A percentile compares a stretch with the other conserved stretches of the same genome.
Conservation (phyloP, 2,329 filamentous ascomycete genomes). For the Penicillium aurantiogriseum region DNA sequence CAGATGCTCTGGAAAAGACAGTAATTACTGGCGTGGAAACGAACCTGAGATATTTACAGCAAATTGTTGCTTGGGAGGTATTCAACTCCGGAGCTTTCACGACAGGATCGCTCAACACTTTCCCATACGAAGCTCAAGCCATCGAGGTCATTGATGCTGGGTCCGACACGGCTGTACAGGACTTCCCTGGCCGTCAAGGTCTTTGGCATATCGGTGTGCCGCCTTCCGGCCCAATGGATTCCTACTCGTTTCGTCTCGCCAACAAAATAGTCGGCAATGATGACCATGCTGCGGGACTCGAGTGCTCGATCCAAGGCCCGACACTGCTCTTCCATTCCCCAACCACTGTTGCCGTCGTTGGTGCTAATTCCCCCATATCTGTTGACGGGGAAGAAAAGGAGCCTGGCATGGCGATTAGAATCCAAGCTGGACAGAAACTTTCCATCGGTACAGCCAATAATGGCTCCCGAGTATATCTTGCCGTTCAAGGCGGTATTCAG, state of each 20-base stretch:
- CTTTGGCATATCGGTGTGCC: neutral
- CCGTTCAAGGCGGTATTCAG: neutral
- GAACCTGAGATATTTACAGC: too few species aligned
- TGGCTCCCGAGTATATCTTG: neutral
- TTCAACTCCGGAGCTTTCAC: too few species aligned
- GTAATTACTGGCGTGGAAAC: too few species aligned
- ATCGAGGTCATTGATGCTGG: too few species aligned
- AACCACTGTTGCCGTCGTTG: neutral
- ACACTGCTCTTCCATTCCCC: neutral
- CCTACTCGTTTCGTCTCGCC: neutral
- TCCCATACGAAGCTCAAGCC: too few species aligned
- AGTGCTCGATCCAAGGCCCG: neutral
- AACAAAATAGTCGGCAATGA: neutral
- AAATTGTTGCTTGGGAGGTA: too few species aligned
- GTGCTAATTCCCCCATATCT: neutral
- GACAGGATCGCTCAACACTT: too few species aligned
- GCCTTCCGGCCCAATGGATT: neutral
- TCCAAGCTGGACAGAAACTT: neutral
- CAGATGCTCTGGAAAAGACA: too few species aligned
- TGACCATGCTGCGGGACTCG: neutral
- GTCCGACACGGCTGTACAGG: too few species aligned
- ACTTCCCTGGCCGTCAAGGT: neutral
- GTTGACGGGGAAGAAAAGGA: neutral
- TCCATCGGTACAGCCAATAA: neutral
- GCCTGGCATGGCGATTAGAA: neutral